A percentile compares a stretch with the other conserved stretches of the same genome.
These are phyloP conservation scores for Phytophthora pinifolia DNA, from an alignment of 352 stramenopile genomes.

Conservation along the genomic window DNA sequence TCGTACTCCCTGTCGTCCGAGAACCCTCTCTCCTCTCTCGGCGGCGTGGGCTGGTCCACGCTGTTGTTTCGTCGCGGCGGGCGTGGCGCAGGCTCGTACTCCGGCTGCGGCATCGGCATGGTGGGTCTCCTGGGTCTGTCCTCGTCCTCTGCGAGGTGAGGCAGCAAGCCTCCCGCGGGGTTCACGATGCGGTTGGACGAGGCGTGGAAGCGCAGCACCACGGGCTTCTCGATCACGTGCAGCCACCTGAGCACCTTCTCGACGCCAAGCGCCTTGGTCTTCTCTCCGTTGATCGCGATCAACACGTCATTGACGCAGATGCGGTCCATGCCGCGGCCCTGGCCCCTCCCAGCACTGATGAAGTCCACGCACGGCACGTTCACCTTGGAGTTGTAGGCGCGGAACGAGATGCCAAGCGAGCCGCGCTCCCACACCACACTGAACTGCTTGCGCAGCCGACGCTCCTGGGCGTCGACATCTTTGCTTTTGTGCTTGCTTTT, in stretches of 20 bases:
- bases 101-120: constrained; percentile 24
- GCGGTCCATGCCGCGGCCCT: constrained; percentile 69
- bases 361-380: constrained; percentile 77
- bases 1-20: constrained; percentile 27
- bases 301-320: constrained; percentile 84
- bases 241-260: constrained; percentile 79
- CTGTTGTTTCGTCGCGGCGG: constrained; percentile 34
- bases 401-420: constrained; percentile 72
- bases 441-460: constrained; percentile 65
- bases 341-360: constrained; percentile 49
- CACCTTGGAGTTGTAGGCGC: constrained; percentile 61
- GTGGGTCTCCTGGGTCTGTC: constrained; percentile 21
- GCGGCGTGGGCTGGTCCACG: constrained; percentile 22
- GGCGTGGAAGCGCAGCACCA: constrained; percentile 76
- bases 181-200: constrained; percentile 69
- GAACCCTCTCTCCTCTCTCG: constrained; percentile 17
- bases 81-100: constrained; percentile 34
- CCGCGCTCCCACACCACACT: constrained; percentile 73
- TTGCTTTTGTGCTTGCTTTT: constrained; percentile 19
- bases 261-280: constrained; percentile 71
- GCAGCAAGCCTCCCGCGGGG: constrained; percentile 16
- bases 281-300: constrained; percentile 79
- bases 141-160: constrained; percentile 23
- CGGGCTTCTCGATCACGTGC: constrained; percentile 72
- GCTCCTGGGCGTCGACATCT: constrained; percentile 35